Evolutionary conservation across 257 asterid species (phyloP).

Genomic region (Catharanthus roseus): DNA sequence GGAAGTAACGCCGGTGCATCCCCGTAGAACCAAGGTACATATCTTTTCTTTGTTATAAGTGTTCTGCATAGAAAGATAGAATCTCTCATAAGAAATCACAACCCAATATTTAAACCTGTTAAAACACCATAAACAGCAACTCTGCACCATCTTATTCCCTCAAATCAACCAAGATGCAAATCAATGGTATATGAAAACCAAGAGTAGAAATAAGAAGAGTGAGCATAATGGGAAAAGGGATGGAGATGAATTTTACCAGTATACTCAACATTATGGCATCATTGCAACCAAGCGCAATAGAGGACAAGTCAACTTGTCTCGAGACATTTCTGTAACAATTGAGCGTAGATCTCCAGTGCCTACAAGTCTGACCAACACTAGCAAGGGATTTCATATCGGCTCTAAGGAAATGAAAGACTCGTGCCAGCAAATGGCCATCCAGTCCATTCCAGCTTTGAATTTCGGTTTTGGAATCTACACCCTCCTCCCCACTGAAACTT

Average conservation of each 20-base stretch:
- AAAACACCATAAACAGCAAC: neutral
- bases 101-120: neutral
- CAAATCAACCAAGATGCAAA: neutral
- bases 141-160: neutral
- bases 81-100: constrained; percentile 9
- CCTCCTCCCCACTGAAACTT: constrained; percentile 39
- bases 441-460: constrained; percentile 68
- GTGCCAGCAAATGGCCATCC: constrained; percentile 69
- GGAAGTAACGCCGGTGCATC: constrained; percentile 68
- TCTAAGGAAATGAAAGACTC: constrained; percentile 87
- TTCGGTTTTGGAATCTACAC: constrained; percentile 35
- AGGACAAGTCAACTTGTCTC: constrained; percentile 64
- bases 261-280: constrained; percentile 56
- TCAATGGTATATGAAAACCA: neutral
- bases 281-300: constrained; percentile 54
- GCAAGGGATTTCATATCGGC: constrained; percentile 71
- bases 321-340: constrained; percentile 54
- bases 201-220: neutral
- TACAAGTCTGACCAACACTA: constrained; percentile 78
- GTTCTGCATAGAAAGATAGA: constrained; percentile 50
- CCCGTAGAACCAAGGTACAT: constrained; percentile 66
- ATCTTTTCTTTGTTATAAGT: constrained; percentile 68
- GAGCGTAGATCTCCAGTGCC: constrained; percentile 77
- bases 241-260: constrained; percentile 46
- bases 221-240: neutral